Evolutionary conservation across 179 eudicot species (phyloP).

Genomic region (Spinacia oleracea): DNA sequence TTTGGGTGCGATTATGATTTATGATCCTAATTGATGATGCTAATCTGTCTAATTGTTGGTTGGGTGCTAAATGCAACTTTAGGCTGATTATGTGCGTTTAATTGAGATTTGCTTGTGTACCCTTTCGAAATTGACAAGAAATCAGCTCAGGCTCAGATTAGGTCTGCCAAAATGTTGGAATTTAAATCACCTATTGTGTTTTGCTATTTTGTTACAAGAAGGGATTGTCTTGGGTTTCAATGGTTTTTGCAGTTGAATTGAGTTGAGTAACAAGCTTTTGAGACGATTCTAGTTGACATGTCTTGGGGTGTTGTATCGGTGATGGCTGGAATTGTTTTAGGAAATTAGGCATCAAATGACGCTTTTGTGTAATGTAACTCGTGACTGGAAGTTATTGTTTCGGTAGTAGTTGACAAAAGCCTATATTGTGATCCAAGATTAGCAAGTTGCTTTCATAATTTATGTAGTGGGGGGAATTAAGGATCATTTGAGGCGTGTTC

Average conservation of each 20-base stretch:
- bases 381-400: not conserved
- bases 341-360: not conserved
- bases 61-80: not conserved
- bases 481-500: not conserved
- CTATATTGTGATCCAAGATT: not conserved
- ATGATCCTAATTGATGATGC: constrained; percentile 12
- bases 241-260: not conserved
- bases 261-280: not conserved
- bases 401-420: not conserved
- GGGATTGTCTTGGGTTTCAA: not conserved
- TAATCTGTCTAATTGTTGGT: not conserved
- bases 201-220: not conserved
- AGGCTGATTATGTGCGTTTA: not conserved
- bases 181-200: not conserved
- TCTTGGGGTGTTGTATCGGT: not conserved
- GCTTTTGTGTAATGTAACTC: not conserved
- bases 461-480: not conserved
- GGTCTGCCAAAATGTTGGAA: too few species aligned
- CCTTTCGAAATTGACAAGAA: not conserved
- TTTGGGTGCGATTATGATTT: not conserved
- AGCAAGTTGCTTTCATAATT: not conserved
- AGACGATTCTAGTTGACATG: not conserved
- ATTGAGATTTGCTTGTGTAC: not conserved
- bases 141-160: not conserved
- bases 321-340: not conserved